These are phyloP conservation scores for Chlamydomonas urium DNA, from an alignment of 139 green algal species.

Conservation along the genomic window DNA sequence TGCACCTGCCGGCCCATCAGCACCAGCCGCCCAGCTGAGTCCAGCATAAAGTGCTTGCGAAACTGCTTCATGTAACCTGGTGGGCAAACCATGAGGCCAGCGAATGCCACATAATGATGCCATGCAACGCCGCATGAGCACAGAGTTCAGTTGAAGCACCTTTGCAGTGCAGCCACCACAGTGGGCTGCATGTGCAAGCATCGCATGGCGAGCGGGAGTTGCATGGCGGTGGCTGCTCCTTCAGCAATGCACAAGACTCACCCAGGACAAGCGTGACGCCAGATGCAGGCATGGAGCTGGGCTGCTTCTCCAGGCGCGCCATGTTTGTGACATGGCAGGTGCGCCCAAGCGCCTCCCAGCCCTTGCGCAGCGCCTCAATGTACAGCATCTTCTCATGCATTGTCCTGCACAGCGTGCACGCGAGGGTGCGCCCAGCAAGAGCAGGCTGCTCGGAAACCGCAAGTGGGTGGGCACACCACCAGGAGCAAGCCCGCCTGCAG, in stretches of 20 bases:
- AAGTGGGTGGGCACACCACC: too few species aligned
- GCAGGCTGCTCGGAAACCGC: too few species aligned
- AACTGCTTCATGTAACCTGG: conserved; percentile 42
- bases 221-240: not conserved
- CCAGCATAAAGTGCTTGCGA: conserved; percentile 21
- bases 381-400: conserved; percentile 43
- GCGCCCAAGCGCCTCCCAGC: conserved; percentile 20
- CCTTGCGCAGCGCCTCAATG: conserved; percentile 25
- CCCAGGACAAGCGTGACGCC: conserved; percentile 8
- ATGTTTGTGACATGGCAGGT: conserved; percentile 27
- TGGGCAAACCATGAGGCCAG: too few species aligned
- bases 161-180: too few species aligned
- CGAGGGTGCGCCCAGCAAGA: too few species aligned
- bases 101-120: too few species aligned
- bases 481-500: too few species aligned
- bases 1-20: conserved; percentile 25
- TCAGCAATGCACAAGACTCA: not conserved
- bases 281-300: conserved; percentile 13
- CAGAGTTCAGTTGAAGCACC: too few species aligned
- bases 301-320: conserved; percentile 26
- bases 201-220: too few species aligned
- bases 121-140: too few species aligned
- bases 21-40: not conserved
- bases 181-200: too few species aligned
- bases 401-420: too few species aligned